These are phyloP conservation scores for Agroathelia rolfsii DNA, from an alignment of 1,284 basidiomycete genomes.

Conservation along the genomic window DNA sequence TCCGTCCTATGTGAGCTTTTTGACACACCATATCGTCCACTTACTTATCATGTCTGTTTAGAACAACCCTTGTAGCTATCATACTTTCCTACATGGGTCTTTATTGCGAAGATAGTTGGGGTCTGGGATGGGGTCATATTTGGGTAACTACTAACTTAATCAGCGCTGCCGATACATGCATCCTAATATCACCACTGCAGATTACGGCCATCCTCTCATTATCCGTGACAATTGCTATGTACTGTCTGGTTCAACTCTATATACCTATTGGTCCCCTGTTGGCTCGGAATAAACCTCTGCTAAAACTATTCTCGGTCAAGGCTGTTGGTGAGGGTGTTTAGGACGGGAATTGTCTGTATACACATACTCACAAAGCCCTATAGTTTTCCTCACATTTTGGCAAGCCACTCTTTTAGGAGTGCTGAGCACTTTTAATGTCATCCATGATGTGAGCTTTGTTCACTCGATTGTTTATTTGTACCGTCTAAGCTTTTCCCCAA, in stretches of 20 bases:
- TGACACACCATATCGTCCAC: no score
- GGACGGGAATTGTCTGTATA: no score
- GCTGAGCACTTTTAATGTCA: slow-evolving; percentile 49
- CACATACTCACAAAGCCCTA: slow-evolving; percentile 1
- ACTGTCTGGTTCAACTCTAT: slow-evolving; percentile 72
- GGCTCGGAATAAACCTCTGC: slow-evolving; percentile 49
- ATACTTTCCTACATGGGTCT: slow-evolving; percentile 54
- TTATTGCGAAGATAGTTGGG: slow-evolving; percentile 68
- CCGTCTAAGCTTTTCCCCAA: slow-evolving; percentile 20
- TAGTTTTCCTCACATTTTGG: slow-evolving; percentile 77
- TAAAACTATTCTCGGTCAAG: slow-evolving; percentile 67
- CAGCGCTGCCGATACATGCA: not conserved
- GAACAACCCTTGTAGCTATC: slow-evolving; percentile 57
- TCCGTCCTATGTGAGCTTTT: slow-evolving; percentile 47
- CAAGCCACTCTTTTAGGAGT: slow-evolving; percentile 56
- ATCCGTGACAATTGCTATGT: slow-evolving; percentile 76
- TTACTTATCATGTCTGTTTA: no score
- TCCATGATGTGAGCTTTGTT: slow-evolving; percentile 47
- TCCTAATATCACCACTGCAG: slow-evolving; percentile 22
- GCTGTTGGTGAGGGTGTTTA: slow-evolving; percentile 53
- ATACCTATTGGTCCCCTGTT: slow-evolving; percentile 47
- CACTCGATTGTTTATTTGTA: slow-evolving; percentile 3
- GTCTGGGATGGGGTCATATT: slow-evolving; percentile 58
- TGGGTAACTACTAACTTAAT: slow-evolving; percentile 35
- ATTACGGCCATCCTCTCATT: slow-evolving; percentile 55